phyloP scores from a whole-genome alignment of 306 rosid genomes.

The Pueraria montana region DNA sequence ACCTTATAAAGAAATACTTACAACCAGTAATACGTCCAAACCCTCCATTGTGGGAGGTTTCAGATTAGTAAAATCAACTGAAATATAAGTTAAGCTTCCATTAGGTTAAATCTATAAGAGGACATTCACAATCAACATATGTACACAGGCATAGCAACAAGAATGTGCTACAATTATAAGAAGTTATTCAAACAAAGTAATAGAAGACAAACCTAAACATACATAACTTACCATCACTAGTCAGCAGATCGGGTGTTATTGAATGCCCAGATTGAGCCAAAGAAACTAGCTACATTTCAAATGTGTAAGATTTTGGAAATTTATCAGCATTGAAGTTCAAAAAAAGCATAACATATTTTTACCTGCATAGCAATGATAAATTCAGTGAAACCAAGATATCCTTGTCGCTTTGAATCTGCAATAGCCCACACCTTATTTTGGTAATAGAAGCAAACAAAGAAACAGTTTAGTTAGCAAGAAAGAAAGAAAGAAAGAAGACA shows the following conservation, averaged over 20 bases:
- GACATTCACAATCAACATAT: slow-evolving; percentile 16
- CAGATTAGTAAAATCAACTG: slow-evolving; percentile 70
- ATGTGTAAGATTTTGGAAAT: slow-evolving; percentile 38
- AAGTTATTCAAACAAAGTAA: slow-evolving; percentile 33
- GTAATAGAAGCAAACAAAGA: slow-evolving; percentile 36
- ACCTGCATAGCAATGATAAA: slow-evolving; percentile 94
- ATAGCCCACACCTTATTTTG: slow-evolving; percentile 88
- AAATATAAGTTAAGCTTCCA: slow-evolving; percentile 47
- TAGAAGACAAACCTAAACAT: slow-evolving; percentile 25
- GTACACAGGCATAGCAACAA: not conserved
- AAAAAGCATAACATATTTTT: slow-evolving; percentile 11
- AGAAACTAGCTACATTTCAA: slow-evolving; percentile 49
- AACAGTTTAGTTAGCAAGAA: slow-evolving; percentile 29
- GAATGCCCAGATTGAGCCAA: slow-evolving; percentile 56
- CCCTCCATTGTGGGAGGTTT: slow-evolving; percentile 83
- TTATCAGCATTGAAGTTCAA: slow-evolving; percentile 15
- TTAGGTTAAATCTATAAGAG: slow-evolving; percentile 18
- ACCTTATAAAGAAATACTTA: slow-evolving; percentile 47
- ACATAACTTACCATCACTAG: slow-evolving; percentile 50
- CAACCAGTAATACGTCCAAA: slow-evolving; percentile 66
- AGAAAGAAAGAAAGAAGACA: not conserved
- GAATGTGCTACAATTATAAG: slow-evolving; percentile 19
- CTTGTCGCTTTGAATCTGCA: slow-evolving; percentile 94
- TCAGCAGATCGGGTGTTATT: slow-evolving; percentile 53
- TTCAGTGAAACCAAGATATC: slow-evolving; percentile 89